Evolutionary conservation across 164 flowering plant genomes (phyloP).

Genomic region (Magnolia sinica): DNA sequence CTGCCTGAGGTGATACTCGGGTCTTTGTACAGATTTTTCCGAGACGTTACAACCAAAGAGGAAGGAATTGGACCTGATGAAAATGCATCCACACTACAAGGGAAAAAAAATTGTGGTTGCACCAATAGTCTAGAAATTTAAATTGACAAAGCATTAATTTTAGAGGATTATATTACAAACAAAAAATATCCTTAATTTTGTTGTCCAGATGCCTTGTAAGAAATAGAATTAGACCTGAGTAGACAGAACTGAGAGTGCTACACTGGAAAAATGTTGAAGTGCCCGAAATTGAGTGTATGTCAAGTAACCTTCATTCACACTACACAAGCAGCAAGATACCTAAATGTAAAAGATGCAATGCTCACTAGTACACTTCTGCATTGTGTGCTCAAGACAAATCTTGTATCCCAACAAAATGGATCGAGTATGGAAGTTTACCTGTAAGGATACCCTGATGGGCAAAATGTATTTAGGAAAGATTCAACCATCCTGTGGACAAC

Average conservation of each 20-base stretch:
- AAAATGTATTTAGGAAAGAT: slow-evolving; percentile 77
- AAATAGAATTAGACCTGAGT: slow-evolving; percentile 73
- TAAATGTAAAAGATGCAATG: background rate
- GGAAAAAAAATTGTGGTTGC: too few species aligned
- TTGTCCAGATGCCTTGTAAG: background rate
- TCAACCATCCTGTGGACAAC: slow-evolving; percentile 48
- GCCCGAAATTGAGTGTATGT: slow-evolving; percentile 91
- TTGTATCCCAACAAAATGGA: background rate
- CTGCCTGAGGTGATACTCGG: too few species aligned
- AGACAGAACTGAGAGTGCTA: slow-evolving; percentile 85
- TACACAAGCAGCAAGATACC: slow-evolving; percentile 28
- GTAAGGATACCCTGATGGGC: slow-evolving; percentile 92
- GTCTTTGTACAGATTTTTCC: too few species aligned
- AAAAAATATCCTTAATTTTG: background rate
- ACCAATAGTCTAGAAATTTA: background rate
- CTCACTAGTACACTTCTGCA: background rate
- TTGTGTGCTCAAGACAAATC: background rate
- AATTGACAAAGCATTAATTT: background rate
- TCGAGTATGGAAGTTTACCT: slow-evolving; percentile 43
- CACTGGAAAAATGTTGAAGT: slow-evolving; percentile 84
- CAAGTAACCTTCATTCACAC: slow-evolving; percentile 93
- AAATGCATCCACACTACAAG: too few species aligned
- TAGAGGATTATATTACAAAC: background rate
- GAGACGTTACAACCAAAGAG: too few species aligned
- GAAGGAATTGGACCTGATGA: too few species aligned